Conservation (phyloP, 345 rosid species). For the Brassica nigra region DNA sequence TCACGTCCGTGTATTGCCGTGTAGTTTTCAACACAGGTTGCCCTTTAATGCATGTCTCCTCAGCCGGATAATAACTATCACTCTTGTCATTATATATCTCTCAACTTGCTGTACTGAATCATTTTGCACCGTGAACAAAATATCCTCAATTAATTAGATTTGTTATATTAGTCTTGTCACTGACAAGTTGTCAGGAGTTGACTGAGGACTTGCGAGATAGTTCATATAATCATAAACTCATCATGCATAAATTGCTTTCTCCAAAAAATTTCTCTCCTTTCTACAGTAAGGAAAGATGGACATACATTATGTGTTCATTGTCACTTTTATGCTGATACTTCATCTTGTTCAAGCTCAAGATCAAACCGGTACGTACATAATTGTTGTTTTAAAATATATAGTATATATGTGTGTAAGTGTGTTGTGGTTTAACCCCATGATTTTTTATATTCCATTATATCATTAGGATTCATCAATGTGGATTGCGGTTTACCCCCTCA, state of each 20-base stretch:
- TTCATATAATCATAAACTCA: neutral
- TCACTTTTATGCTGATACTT: neutral
- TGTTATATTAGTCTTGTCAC: no score
- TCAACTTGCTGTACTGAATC: no score
- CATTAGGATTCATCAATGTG: neutral
- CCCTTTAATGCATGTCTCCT: neutral
- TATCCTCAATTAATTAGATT: no score
- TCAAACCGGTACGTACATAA: neutral
- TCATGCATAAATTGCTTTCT: neutral
- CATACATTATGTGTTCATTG: neutral
- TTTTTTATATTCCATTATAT: neutral
- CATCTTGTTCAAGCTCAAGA: neutral
- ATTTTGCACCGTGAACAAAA: no score
- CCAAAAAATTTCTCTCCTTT: neutral
- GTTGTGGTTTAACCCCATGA: no score
- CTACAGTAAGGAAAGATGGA: neutral
- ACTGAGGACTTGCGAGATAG: no score
- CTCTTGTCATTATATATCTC: no score
- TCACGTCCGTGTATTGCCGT: neutral
- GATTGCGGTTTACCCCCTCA: neutral
- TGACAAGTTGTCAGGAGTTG: no score
- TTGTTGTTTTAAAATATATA: neutral
- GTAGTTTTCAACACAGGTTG: neutral
- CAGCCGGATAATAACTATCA: neutral
- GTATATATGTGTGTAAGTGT: neutral